Evolutionary conservation across 2,329 filamentous ascomycete genomes (phyloP), one percentile per base, ranked within the genome.

Genomic region (Paraphaeosphaeria minitans): DNA sequence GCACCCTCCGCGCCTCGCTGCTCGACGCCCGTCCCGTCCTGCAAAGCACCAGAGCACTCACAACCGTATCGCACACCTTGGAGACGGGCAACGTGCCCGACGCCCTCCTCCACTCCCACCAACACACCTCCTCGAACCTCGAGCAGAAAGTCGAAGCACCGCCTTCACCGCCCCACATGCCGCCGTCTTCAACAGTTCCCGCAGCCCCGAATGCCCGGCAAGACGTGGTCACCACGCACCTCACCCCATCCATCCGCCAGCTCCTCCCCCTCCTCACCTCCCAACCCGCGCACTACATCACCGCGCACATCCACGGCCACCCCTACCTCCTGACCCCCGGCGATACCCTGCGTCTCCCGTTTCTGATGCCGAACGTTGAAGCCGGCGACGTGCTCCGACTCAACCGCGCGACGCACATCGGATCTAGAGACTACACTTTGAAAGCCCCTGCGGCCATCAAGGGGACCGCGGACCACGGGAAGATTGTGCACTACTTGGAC

Each of bases 351-450:
- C 80, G 81, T 14, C 74, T 83, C 12, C 81, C 81, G 2, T 83
- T 83, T 70, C 75, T 78, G 19, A 83, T 83, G 80, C 77, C 78
- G 22, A 68, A 76, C 58, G 80, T 82, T 42, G 70, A 75, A 58
- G 89, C 93, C 0, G 95, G 95, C 31, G 94, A 98, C 74, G 82
- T 96, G 39, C 83, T 99, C 60, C 90, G 93, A 7, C 84, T 99
- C 58, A 94, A 97, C 80, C 89, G 93, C 56, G 95, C 93, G 24
- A 89, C 87, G 42, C 82, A 89, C 55, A 80, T 99, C 46, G 95
- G 95, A 29, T 94, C 89, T 66, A 85, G 95, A 63, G 94, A 98
- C 77, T 96, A 91, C 79, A 97, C 94, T 5, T 82, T 98, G 63
- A 91, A 93, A 77, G 79, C 81, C 1, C 66, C 74, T 0, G 75